phyloP scores from a whole-genome alignment of 2,329 filamentous ascomycete genomes.

The Stachybotrys elegans region DNA sequence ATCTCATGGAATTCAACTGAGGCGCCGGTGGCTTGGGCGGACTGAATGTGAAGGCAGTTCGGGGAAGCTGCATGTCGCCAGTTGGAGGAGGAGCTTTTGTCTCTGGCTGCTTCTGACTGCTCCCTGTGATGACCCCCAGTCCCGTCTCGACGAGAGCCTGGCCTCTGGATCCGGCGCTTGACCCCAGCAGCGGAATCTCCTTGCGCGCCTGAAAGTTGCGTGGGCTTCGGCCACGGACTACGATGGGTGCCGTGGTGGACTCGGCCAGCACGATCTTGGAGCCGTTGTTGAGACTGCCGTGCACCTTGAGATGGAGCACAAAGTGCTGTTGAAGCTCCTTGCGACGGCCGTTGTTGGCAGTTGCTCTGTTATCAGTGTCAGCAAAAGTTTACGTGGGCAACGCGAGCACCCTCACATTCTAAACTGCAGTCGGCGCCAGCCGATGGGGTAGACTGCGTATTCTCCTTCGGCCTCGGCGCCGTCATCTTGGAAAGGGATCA shows the following conservation, averaged over 20 bases:
- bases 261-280: slow-evolving; percentile 77
- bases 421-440: slow-evolving; percentile 91
- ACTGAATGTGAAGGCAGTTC: slow-evolving; percentile 54
- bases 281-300: slow-evolving; percentile 80
- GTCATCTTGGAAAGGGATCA: slow-evolving; percentile 63
- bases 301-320: slow-evolving; percentile 78
- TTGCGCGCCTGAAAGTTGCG: slow-evolving; percentile 93
- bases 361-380: slow-evolving; percentile 53
- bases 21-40: slow-evolving; percentile 50
- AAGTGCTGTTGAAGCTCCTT: slow-evolving; percentile 98
- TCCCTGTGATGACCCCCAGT: slow-evolving; percentile 54
- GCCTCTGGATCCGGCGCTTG: slow-evolving; percentile 70
- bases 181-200: slow-evolving; percentile 80
- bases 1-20: slow-evolving; percentile 49
- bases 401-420: slow-evolving; percentile 53
- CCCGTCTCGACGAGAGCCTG: slow-evolving; percentile 66
- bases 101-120: slow-evolving; percentile 50
- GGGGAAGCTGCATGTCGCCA: slow-evolving; percentile 50
- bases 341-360: slow-evolving; percentile 89
- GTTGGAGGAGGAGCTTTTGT: slow-evolving; percentile 43
- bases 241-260: slow-evolving; percentile 82
- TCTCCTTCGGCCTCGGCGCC: slow-evolving; percentile 63
- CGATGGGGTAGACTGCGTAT: slow-evolving; percentile 85
- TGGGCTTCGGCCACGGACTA: slow-evolving; percentile 87
- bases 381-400: slow-evolving; percentile 7